These are phyloP conservation scores for Plasmodium inui DNA, from an alignment of 169 alveolate genomes.

Conservation along the genomic window DNA sequence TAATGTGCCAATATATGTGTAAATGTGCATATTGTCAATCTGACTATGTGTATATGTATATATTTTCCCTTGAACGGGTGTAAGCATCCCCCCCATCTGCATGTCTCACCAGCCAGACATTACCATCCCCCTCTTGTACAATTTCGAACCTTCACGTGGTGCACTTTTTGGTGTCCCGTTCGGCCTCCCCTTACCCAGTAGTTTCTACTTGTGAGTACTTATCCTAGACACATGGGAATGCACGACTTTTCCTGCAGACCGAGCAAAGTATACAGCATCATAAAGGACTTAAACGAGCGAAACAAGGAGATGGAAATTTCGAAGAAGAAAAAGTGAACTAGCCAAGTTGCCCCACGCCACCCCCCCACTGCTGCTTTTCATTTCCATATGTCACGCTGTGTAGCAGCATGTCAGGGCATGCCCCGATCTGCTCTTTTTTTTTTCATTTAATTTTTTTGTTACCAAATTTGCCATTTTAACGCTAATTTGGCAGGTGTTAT, in stretches of 20 bases:
- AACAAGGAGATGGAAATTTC: slow-evolving; percentile 64
- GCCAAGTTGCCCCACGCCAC: not conserved
- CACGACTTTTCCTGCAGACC: slow-evolving; percentile 29
- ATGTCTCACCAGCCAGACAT: not conserved
- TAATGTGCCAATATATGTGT: not conserved
- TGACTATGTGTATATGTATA: not conserved
- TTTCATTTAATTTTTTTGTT: not conserved
- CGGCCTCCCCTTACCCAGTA: not conserved
- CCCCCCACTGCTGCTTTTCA: not conserved
- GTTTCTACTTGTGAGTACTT: not conserved
- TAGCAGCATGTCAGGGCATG: not conserved
- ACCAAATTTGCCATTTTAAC: not conserved
- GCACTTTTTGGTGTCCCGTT: not conserved
- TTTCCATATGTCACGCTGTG: not conserved
- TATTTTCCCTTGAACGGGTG: slow-evolving; percentile 10
- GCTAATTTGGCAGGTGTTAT: not conserved
- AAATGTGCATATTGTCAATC: not conserved
- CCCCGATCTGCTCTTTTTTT: not conserved
- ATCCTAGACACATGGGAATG: not conserved
- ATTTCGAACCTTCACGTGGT: not conserved
- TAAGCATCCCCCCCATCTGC: slow-evolving; percentile 13
- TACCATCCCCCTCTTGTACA: not conserved
- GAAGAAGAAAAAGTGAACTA: slow-evolving; percentile 21
- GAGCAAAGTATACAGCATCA: slow-evolving; percentile 56
- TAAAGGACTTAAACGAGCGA: slow-evolving; percentile 72